phyloP scores from a whole-genome alignment of 805 yeast genomes.

The Ogataea methylovora region DNA sequence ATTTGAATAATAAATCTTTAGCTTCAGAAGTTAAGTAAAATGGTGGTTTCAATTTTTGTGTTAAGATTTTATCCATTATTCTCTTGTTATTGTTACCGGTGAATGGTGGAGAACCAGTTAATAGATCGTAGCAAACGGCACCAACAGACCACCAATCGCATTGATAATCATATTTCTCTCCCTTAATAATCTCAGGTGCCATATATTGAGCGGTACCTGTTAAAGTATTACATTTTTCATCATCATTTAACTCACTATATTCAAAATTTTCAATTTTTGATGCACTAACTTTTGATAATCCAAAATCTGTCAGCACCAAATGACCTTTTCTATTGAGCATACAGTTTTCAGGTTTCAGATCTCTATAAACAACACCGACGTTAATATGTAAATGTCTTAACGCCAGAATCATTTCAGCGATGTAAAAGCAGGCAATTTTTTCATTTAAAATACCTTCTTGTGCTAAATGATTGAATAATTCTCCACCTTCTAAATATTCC shows the following conservation, averaged over 20 bases:
- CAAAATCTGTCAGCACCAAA: constrained; percentile 79
- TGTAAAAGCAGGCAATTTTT: constrained; percentile 65
- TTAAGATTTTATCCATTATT: constrained; percentile 67
- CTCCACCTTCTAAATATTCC: constrained; percentile 88
- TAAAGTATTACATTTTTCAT: constrained; percentile 41
- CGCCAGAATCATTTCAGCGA: constrained; percentile 77
- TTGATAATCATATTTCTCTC: constrained; percentile 65
- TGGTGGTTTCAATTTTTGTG: constrained; percentile 62
- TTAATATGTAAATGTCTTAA: constrained; percentile 60
- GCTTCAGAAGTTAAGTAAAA: constrained; percentile 74
- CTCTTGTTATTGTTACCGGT: constrained; percentile 74
- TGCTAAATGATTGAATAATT: constrained; percentile 59
- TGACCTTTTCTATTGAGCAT: constrained; percentile 72
- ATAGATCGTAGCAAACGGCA: constrained; percentile 68
- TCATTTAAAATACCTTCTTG: constrained; percentile 42
- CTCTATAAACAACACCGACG: constrained; percentile 80
- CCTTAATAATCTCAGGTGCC: constrained; percentile 85
- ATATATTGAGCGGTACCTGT: constrained; percentile 79
- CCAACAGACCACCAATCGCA: constrained; percentile 95
- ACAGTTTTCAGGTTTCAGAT: constrained; percentile 86
- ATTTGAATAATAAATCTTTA: constrained; percentile 59
- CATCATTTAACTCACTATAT: constrained; percentile 24
- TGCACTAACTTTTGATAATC: constrained; percentile 49
- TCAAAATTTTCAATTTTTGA: too few relatives aligned
- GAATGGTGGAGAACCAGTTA: constrained; percentile 84